Conservation (phyloP, 1,284 basidiomycete species). For the Fomitopsis betulina region DNA sequence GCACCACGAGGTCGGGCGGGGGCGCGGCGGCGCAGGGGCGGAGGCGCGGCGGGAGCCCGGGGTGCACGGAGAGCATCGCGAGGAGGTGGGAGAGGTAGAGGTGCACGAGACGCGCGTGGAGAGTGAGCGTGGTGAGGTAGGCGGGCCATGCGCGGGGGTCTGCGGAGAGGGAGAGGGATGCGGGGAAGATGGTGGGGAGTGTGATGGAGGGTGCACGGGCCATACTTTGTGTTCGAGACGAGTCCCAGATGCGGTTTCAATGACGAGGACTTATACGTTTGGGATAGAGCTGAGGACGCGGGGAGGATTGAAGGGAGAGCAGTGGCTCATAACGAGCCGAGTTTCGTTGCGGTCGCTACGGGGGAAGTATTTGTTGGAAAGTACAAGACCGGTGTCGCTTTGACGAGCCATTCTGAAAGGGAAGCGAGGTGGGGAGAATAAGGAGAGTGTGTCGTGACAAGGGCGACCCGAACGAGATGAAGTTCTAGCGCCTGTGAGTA, state of each 20-base stretch:
- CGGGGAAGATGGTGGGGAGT: not conserved
- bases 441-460: not conserved
- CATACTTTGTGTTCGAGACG: not conserved
- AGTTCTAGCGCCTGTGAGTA: not conserved
- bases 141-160: not conserved
- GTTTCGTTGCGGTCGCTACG: too few relatives aligned
- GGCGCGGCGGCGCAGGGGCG: not conserved
- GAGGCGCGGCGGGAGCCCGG: not conserved
- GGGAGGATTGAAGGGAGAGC: too few relatives aligned
- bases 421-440: not conserved
- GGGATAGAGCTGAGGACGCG: too few relatives aligned
- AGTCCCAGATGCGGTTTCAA: too few relatives aligned
- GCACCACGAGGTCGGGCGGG: not conserved
- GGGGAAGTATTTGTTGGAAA: not conserved
- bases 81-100: not conserved
- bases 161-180: not conserved
- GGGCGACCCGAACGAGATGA: not conserved
- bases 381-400: not conserved
- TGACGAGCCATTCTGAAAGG: not conserved
- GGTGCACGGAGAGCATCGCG: not conserved
- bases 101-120: not conserved
- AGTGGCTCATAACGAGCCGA: too few relatives aligned
- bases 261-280: too few relatives aligned
- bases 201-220: not conserved
- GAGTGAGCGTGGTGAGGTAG: not conserved